phyloP scores from a whole-genome alignment of 2,329 filamentous ascomycete species.

The Cytospora piceae region DNA sequence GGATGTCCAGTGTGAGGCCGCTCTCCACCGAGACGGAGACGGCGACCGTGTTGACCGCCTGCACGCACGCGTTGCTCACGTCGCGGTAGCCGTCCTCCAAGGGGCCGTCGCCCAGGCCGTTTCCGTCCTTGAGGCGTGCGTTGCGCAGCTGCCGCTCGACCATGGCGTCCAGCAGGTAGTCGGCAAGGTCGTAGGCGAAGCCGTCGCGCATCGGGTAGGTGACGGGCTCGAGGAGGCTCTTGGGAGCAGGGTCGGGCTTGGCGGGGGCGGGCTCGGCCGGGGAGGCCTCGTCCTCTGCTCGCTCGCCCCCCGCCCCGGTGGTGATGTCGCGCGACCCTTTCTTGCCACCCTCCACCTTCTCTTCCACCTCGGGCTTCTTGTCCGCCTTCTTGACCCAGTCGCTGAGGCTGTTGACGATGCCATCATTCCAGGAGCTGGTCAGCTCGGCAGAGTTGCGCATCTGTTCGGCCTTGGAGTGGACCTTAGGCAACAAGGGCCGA shows the following conservation, averaged over 20 bases:
- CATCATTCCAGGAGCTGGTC: conserved; percentile 54
- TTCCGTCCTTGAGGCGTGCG: conserved; percentile 46
- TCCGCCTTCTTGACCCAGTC: conserved; percentile 48
- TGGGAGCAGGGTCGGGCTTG: not conserved
- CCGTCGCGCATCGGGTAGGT: conserved; percentile 45
- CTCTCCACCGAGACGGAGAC: conserved; percentile 28
- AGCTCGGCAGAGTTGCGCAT: conserved; percentile 58
- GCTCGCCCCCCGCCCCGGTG: not conserved
- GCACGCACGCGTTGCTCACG: conserved; percentile 49
- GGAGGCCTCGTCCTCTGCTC: conserved; percentile 14
- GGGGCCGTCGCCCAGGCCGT: conserved; percentile 46
- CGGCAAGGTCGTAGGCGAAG: conserved; percentile 46
- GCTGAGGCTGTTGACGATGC: conserved; percentile 45
- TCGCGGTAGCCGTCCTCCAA: conserved; percentile 45
- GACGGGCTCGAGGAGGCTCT: not conserved
- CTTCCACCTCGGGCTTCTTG: conserved; percentile 28
- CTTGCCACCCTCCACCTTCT: conserved; percentile 5
- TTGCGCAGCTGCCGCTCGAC: conserved; percentile 52
- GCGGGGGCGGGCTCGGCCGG: not conserved
- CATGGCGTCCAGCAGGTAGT: conserved; percentile 49
- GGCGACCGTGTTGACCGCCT: conserved; percentile 20
- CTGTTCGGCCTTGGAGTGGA: conserved; percentile 55
- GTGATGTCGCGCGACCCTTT: not conserved
- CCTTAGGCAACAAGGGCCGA: conserved; percentile 47
- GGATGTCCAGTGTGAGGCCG: conserved; percentile 34